Base-by-base conservation (phyloP, 129 eudicot species). In the Flaveria ramosissima region DNA sequence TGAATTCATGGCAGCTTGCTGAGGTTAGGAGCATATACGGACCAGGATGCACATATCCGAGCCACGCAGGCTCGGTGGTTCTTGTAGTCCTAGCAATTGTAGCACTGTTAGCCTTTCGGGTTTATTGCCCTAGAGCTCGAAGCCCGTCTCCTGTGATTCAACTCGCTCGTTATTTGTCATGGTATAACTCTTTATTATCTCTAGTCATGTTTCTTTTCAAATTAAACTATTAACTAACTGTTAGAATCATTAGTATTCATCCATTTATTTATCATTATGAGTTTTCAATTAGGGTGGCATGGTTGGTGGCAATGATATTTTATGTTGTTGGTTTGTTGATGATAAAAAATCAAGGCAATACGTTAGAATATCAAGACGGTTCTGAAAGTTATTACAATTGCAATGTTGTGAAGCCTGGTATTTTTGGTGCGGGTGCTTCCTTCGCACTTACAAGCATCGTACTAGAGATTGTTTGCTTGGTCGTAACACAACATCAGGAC, bases 151-250 rank as follows among this genome's bases (percentile, higher is more conserved):
- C 72, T 1, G 7, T 17, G 64, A 14, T 66, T 75, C 79, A 32
- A 47, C 51, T 75, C 72, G 48, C 79, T 20, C 72, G 71, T 75
- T 30, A 26, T 48, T 75, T 66, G 48, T 75, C 72, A 7, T 77
- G 74, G 80, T 77, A 67, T 30, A 30, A 30, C 6, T 30, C 4
- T 30, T 0, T 30, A 30, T 30, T 3, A 4, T 30, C 36, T 30
- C 36, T 30, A 30, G 36, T 30, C 36, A 3, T 0, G 36, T 0
- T 30, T 30, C 4, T 30, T 30, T 30, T 30, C 36, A 30, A 30
- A 30, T 30, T 4, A 30, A 30, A 30, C 4, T 30, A 30, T 30
- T 30, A 30, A 4, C 36, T 30, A 26, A 26, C 30, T 26, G 2
- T 26, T 26, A 26, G 2, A 26, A 26, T 26, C 30, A 26, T 26